Evolutionary conservation across 2,329 filamentous ascomycete genomes (phyloP).

Genomic region (Reticulascus tulasneorum): DNA sequence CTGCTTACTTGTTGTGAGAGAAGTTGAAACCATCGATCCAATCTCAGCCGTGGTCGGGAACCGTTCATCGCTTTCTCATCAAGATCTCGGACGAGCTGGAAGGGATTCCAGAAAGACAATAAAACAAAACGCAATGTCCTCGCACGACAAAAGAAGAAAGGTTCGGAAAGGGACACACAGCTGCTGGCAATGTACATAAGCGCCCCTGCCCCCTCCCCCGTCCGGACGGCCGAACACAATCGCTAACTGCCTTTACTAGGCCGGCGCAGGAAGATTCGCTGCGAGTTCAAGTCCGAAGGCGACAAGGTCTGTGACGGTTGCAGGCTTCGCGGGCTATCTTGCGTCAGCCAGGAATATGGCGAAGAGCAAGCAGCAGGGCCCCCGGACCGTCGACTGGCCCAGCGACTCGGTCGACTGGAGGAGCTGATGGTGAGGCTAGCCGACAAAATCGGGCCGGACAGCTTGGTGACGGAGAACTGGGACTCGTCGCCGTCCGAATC

Average conservation of each 20-base stretch:
- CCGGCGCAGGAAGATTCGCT: conserved; percentile 45
- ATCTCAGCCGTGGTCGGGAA: not conserved
- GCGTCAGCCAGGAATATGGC: conserved; percentile 45
- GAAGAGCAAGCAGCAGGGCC: conserved; percentile 21
- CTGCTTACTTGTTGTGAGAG: not conserved
- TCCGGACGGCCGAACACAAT: not conserved
- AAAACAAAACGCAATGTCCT: too few species aligned
- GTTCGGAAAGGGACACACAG: conserved; percentile 53
- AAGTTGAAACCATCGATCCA: not conserved
- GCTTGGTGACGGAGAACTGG: conserved; percentile 3
- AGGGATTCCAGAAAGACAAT: too few species aligned
- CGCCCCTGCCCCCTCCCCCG: not conserved
- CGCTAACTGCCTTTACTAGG: conserved; percentile 5
- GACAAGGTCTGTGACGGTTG: conserved; percentile 42
- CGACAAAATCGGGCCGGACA: conserved; percentile 4
- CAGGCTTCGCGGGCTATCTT: conserved; percentile 34
- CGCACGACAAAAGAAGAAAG: conserved; percentile 29
- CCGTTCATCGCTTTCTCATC: not conserved
- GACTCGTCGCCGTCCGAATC: conserved; percentile 24
- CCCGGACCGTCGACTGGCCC: conserved; percentile 34
- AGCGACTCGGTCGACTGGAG: conserved; percentile 42
- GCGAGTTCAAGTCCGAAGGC: conserved; percentile 35
- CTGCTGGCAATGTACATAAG: conserved; percentile 50
- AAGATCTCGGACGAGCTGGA: too few species aligned
- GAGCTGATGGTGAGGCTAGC: conserved; percentile 42